A percentile compares a stretch with the other conserved stretches of the same genome.
phyloP scores from a whole-genome alignment of 495 filamentous ascomycete species.

The Neurospora pannonica region DNA sequence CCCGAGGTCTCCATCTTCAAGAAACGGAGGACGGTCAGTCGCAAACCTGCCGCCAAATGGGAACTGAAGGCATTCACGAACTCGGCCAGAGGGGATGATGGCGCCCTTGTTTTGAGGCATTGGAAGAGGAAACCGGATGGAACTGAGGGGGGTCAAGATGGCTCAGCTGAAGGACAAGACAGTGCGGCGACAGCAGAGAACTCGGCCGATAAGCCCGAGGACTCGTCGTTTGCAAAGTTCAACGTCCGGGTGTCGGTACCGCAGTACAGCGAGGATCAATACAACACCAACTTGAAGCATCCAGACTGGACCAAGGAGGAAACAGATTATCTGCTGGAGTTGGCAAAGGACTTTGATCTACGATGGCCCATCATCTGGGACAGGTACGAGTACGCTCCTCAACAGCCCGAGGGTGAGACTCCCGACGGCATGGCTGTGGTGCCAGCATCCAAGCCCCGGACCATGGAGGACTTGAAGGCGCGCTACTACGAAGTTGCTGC shows the following conservation, averaged over 20 bases:
- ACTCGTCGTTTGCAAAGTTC: conserved; percentile 63
- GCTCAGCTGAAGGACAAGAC: conserved; percentile 6
- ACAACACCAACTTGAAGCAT: conserved; percentile 61
- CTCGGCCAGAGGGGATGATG: conserved; percentile 41
- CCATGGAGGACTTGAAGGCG: conserved; percentile 83
- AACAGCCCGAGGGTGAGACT: conserved; percentile 20
- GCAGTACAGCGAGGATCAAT: conserved; percentile 76
- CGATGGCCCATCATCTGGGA: conserved; percentile 91
- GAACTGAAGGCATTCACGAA: conserved; percentile 43
- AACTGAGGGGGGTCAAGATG: conserved; percentile 20
- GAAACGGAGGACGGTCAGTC: conserved; percentile 37
- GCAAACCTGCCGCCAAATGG: conserved; percentile 57
- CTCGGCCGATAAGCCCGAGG: conserved; percentile 28
- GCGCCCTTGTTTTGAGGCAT: conserved; percentile 52
- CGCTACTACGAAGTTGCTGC: conserved; percentile 83
- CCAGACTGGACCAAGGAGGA: conserved; percentile 82
- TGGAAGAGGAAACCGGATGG: conserved; percentile 43
- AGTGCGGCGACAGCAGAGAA: conserved; percentile 7
- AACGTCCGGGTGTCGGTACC: conserved; percentile 69
- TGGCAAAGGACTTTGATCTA: conserved; percentile 68
- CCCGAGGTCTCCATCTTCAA: conserved; percentile 36
- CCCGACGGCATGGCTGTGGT: conserved; percentile 37
- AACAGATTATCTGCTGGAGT: conserved; percentile 76
- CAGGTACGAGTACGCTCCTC: conserved; percentile 70
- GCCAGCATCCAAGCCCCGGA: conserved; percentile 40